Conservation (phyloP, 495 filamentous ascomycete species). For the Neurospora sp. region DNA sequence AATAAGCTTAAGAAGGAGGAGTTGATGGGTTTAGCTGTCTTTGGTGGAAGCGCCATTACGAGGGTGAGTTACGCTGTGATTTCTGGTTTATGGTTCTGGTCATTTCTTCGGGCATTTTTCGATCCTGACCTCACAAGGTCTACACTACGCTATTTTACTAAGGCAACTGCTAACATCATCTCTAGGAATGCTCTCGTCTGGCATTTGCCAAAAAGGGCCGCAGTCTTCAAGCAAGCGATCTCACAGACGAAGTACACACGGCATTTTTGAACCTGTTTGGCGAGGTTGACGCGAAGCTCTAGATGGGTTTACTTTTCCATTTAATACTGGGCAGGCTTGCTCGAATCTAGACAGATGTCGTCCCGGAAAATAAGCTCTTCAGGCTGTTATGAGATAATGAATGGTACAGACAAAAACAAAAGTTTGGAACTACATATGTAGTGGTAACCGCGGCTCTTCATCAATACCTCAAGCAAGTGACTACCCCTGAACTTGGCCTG, state of each 20-base stretch:
- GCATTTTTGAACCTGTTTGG: conserved; percentile 75
- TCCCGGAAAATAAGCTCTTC: not conserved
- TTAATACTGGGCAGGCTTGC: not conserved
- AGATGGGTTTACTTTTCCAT: not conserved
- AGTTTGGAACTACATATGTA: not conserved
- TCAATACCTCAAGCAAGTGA: not conserved
- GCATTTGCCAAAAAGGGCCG: conserved; percentile 83
- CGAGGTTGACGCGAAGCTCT: conserved; percentile 27
- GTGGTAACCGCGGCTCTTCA: not conserved
- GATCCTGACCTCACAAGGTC: not conserved
- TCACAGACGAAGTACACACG: conserved; percentile 80
- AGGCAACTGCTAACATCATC: conserved; percentile 5
- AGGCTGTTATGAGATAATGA: not conserved
- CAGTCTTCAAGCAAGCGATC: conserved; percentile 85
- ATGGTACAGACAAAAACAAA: not conserved
- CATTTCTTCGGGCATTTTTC: not conserved
- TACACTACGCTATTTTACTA: not conserved
- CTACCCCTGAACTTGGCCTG: not conserved
- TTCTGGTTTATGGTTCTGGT: not conserved
- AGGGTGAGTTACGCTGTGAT: conserved; percentile 36
- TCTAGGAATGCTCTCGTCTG: conserved; percentile 69
- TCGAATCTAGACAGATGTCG: not conserved
- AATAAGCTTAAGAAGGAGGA: conserved; percentile 48
- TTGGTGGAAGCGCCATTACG: conserved; percentile 77
- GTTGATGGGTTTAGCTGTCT: conserved; percentile 67